These are phyloP conservation scores for Solanum hybrid DNA, from an alignment of 305 asterid species.

Conservation along the genomic window DNA sequence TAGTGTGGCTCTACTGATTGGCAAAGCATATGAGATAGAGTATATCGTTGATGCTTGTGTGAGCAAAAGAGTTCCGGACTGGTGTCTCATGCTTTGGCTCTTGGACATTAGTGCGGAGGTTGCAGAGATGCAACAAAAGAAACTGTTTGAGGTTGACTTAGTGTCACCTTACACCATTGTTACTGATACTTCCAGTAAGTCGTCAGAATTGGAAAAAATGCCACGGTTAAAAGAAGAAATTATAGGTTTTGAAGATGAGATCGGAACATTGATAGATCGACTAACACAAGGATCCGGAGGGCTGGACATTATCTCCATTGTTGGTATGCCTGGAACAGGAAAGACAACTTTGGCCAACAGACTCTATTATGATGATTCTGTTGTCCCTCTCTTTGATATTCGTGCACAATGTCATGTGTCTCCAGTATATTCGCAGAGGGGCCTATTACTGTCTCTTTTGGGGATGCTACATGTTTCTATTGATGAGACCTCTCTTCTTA, in stretches of 20 bases:
- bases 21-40: neutral
- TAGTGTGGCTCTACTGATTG: neutral
- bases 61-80: neutral
- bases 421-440: neutral
- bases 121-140: neutral
- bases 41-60: neutral
- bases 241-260: neutral
- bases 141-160: neutral
- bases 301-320: neutral
- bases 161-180: neutral
- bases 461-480: neutral
- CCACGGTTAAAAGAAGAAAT: neutral
- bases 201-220: too few species aligned
- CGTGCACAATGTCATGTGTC: neutral
- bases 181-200: neutral
- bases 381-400: neutral
- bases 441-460: neutral
- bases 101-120: neutral
- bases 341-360: neutral
- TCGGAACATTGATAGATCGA: accelerated
- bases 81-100: neutral
- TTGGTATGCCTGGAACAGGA: neutral
- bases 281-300: accelerated
- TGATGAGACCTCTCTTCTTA: neutral
- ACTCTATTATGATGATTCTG: accelerated